phyloP scores from a whole-genome alignment of 352 stramenopile genomes.

The Phytophthora tentaculata region DNA sequence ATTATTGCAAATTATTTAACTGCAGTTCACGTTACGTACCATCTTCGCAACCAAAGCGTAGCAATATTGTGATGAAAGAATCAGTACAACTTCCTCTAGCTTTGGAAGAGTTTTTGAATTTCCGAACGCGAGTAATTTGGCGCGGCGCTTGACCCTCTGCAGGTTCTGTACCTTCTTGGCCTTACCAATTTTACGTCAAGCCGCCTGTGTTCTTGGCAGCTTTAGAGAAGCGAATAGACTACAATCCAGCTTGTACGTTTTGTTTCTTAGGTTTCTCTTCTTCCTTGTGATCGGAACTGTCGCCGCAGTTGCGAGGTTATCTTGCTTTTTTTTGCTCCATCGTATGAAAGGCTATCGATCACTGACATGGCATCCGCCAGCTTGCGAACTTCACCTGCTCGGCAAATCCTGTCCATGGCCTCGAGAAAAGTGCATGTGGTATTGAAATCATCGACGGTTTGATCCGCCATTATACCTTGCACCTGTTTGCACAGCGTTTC shows the following conservation, averaged over 20 bases:
- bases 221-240: constrained; percentile 3
- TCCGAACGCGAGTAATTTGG: constrained; percentile 3
- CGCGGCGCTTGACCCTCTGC: not conserved
- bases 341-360: not conserved
- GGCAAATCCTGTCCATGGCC: constrained; percentile 8
- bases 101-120: not conserved
- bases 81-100: not conserved
- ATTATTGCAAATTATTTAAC: no score
- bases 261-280: not conserved
- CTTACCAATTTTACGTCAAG: not conserved
- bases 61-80: constrained; percentile 1
- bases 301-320: not conserved
- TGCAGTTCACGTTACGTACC: constrained; percentile 4
- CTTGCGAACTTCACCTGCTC: constrained; percentile 8
- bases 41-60: not conserved
- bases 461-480: no score
- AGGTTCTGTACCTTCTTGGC: not conserved
- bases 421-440: not conserved
- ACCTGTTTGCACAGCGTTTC: no score
- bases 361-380: constrained; percentile 6
- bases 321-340: not conserved
- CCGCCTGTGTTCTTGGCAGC: constrained; percentile 1
- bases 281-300: not conserved
- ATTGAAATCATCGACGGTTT: not conserved
- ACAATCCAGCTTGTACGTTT: not conserved